Evolutionary conservation across 371 early-diverging fungal species (phyloP), one percentile per base, ranked within the genome.

Genomic region (Syncephalastrum monosporum): DNA sequence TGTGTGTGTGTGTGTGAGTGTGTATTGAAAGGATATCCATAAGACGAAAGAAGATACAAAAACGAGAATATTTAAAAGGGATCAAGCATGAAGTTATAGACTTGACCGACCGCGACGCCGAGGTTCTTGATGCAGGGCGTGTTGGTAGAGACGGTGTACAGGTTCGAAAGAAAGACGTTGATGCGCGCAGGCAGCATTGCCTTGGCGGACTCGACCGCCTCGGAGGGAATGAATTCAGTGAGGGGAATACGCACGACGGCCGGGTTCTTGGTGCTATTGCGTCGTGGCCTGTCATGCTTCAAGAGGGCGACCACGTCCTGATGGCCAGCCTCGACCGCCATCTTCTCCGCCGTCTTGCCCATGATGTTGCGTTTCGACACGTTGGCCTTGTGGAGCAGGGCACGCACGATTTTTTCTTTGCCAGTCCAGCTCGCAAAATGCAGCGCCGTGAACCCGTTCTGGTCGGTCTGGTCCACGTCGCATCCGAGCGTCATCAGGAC

Each of bases 371-470:
- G 47, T 6, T 68, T 53, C 6, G 52, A 48, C 16, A 63, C 16
- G 55, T 69, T 63, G 8, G 60, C 66, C 8, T 48, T 49, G 23
- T 55, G 53, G 17, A 81, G 56, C 25, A 81, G 61, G 10, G 64
- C 47, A 38, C 66, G 62, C 2, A 79, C 82, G 58, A 79, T 74
- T 0, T 72, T 67, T 48, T 56, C 57, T 55, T 70, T 70, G 62
- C 82, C 82, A 58, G 78, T 69, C 82, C 82, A 82, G 66, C 81
- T 77, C 46, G 82, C 80, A 69, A 76, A 82, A 71, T 82, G 82
- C 49, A 82, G 66, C 1, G 80, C 78, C 17, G 82, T 82, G 53
- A 75, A 82, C 2, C 82, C 82, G 64, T 79, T 78, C 13, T 65
- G 60, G 56, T 82, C 82, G 13, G 64, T 60, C 42, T 65, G 65